These are phyloP conservation scores for Emmonsia crescens DNA, from an alignment of 2,329 filamentous ascomycete species.

Conservation along the genomic window DNA sequence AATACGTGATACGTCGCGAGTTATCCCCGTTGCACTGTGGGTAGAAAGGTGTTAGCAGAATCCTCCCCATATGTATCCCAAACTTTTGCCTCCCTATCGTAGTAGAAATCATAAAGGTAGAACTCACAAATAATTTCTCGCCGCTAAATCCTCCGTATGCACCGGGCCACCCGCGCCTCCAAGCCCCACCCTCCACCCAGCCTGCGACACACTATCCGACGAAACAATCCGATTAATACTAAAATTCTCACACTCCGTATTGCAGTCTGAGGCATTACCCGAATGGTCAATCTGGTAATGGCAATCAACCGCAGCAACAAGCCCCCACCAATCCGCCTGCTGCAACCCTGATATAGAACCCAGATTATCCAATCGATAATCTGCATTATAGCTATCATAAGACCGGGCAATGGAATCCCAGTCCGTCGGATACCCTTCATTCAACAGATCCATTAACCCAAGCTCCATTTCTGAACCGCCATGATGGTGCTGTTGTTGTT, in stretches of 20 bases:
- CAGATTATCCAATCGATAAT: slow-evolving; percentile 31
- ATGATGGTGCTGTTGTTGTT: neutral
- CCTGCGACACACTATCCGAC: slow-evolving; percentile 21
- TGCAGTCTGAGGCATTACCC: slow-evolving; percentile 23
- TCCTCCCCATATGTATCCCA: neutral
- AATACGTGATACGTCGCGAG: slow-evolving; percentile 31
- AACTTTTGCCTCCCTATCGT: too few species aligned
- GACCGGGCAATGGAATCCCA: slow-evolving; percentile 27
- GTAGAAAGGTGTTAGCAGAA: slow-evolving; percentile 14
- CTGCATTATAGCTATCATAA: slow-evolving; percentile 31
- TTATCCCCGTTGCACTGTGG: slow-evolving; percentile 31
- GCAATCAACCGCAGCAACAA: slow-evolving; percentile 36
- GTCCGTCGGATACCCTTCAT: slow-evolving; percentile 30
- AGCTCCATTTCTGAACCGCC: slow-evolving; percentile 18
- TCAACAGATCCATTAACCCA: slow-evolving; percentile 26
- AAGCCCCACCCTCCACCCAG: slow-evolving; percentile 30
- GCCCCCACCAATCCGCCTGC: slow-evolving; percentile 32
- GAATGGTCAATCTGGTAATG: slow-evolving; percentile 33
- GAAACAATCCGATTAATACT: slow-evolving; percentile 29
- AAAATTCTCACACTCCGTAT: slow-evolving; percentile 22
- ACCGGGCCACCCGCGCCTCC: slow-evolving; percentile 17
- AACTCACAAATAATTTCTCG: slow-evolving; percentile 34
- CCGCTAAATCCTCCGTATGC: slow-evolving; percentile 16
- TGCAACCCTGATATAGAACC: slow-evolving; percentile 33
- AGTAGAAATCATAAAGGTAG: neutral